Evolutionary conservation across 306 rosid genomes (phyloP).

Genomic region (Vicia faba): DNA sequence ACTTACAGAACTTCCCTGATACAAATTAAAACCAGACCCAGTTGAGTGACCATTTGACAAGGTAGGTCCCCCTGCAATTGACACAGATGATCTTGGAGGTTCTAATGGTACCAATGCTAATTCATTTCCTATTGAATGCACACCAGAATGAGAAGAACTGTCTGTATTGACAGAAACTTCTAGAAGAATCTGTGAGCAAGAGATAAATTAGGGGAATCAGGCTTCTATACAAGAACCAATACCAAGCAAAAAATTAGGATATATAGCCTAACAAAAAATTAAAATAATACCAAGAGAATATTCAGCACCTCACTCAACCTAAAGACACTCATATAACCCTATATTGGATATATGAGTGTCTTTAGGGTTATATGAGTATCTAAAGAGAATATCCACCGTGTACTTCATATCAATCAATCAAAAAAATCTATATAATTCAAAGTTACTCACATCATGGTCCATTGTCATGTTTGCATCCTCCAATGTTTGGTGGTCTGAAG

Average conservation of each 20-base stretch:
- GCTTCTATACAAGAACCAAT: constrained; percentile 32
- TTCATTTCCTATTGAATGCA: constrained; percentile 80
- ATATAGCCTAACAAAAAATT: constrained; percentile 21
- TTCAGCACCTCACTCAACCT: constrained; percentile 29
- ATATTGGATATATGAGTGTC: neutral
- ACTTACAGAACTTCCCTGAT: constrained; percentile 62
- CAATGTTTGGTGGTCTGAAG: constrained; percentile 63
- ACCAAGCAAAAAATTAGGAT: constrained; percentile 24
- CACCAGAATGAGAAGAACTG: constrained; percentile 46
- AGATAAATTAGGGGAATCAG: constrained; percentile 40
- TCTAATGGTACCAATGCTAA: constrained; percentile 88
- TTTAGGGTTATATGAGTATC: no score
- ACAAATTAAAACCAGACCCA: constrained; percentile 56
- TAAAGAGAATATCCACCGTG: neutral
- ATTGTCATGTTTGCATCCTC: constrained; percentile 77
- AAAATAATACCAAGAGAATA: constrained; percentile 18
- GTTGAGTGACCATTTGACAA: constrained; percentile 83
- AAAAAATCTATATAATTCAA: constrained; percentile 25
- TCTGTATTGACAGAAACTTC: constrained; percentile 56
- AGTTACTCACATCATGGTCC: constrained; percentile 88
- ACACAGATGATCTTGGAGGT: constrained; percentile 78
- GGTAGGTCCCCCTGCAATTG: constrained; percentile 94
- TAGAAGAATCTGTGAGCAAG: constrained; percentile 76
- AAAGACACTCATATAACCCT: constrained; percentile 20
- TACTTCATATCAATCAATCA: constrained; percentile 24